Evolutionary conservation across 331 rosid genomes (phyloP).

Genomic region (Prunus yedoensis): DNA sequence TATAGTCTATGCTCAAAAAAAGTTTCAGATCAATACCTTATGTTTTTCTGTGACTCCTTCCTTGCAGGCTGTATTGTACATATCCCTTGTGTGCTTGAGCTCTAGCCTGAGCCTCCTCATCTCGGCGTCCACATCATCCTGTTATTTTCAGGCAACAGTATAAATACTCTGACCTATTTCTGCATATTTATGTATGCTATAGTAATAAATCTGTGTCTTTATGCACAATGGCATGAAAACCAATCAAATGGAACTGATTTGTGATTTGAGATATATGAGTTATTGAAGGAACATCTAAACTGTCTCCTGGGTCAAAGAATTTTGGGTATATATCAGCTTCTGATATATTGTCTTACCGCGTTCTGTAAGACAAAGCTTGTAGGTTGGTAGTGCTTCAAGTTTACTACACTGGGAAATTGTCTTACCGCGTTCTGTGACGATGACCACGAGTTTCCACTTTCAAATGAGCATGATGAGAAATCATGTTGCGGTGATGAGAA

Average conservation of each 20-base stretch:
- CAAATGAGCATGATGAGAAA: constrained; percentile 38
- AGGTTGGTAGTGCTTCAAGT: background rate
- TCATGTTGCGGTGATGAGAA: constrained; percentile 19
- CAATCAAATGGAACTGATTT: background rate
- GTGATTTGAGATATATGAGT: background rate
- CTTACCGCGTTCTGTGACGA: constrained; percentile 41
- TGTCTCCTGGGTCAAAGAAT: background rate
- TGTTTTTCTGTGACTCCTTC: constrained; percentile 54
- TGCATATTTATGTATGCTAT: background rate
- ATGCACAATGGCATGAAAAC: background rate
- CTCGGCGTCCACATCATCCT: constrained; percentile 75
- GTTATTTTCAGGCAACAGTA: constrained; percentile 24
- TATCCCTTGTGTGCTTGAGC: constrained; percentile 68
- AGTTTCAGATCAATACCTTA: constrained; percentile 25
- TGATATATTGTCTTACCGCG: constrained; percentile 28
- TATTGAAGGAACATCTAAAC: background rate
- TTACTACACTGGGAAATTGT: background rate
- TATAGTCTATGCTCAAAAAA: too few relatives aligned
- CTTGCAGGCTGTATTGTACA: constrained; percentile 67
- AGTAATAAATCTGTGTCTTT: background rate
- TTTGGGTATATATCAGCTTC: too few relatives aligned
- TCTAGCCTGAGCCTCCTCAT: constrained; percentile 70
- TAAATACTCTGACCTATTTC: background rate
- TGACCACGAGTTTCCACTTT: constrained; percentile 39
- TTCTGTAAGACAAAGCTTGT: constrained; percentile 15